Evolutionary conservation across 2,329 filamentous ascomycete species (phyloP), one percentile per base, ranked within the genome.

Genomic region (Xylariaceae sp.): DNA sequence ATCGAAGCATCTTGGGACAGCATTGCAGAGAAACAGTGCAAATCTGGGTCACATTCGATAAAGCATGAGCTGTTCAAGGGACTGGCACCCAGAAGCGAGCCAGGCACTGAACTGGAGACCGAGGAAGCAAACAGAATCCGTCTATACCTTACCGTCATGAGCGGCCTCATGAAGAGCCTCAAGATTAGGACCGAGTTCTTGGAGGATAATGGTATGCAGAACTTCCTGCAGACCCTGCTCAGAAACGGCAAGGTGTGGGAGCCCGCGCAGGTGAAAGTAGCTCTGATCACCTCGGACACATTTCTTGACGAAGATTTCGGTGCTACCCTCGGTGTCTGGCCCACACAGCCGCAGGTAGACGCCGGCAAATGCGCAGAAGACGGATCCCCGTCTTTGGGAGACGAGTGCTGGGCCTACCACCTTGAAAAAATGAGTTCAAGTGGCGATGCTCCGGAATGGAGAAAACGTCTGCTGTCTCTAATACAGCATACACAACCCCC

Each of bases 251-350:
- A 71, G 3, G 72, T 74, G 30, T 81, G 82, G 73, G 75, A 75
- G 11, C 65, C 70, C 1, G 76, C 79, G 4, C 75, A 79, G 64
- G 75, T 74, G 55, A 81, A 79, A 63, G 77, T 80, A 29, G 81
- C 78, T 1, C 74, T 82, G 56, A 73, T 87, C 53, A 75, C 86
- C 31, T 74, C 80, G 35, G 85, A 88, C 64, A 84, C 77, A 56
- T 88, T 87, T 64, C 71, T 88, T n/a, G 84, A 88, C 63, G 76
- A 79, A 58, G 76, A 80, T 54, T 83, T 85, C 76, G 83, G 83
- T 41, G 83, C 83, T 2, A 71, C 73, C 29, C 59, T 77, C 19
- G 80, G 81, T 0, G 70, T 80, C 58, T 86, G 81, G 81, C 82
- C 82, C 0, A 72, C 60, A 27, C 62, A 60, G 26, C 59, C 64